A percentile compares a stretch with the other conserved stretches of the same genome.
Evolutionary conservation across 2,329 filamentous ascomycete species (phyloP).

Genomic region (Colletotrichum sidae): DNA sequence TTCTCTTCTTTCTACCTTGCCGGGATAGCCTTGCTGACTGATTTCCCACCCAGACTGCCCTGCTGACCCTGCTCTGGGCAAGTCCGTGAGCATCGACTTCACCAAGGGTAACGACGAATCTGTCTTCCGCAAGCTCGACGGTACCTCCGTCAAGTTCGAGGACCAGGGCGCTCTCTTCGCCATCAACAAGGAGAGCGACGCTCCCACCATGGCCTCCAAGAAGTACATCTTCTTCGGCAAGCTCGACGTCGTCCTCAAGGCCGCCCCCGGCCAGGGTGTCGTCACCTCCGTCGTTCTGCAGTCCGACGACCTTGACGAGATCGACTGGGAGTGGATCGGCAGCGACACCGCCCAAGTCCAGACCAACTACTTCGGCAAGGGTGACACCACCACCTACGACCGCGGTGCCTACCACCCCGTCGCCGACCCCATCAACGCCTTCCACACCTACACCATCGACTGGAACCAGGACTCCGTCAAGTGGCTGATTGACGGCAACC

Average conservation of each 20-base stretch:
- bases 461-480: conserved; percentile 73
- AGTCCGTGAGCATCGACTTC: conserved; percentile 76
- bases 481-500: conserved; percentile 73
- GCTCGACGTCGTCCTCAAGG: conserved; percentile 82
- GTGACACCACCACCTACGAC: conserved; percentile 76
- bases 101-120: conserved; percentile 76
- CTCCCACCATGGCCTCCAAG: conserved; percentile 78
- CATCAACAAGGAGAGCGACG: conserved; percentile 75
- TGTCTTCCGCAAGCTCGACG: conserved; percentile 58
- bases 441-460: conserved; percentile 76
- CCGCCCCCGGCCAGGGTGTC: conserved; percentile 84
- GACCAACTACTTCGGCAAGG: conserved; percentile 87
- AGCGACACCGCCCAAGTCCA: conserved; percentile 80
- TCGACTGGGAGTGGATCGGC: conserved; percentile 97
- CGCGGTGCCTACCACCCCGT: conserved; percentile 74
- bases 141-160: conserved; percentile 62
- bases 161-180: conserved; percentile 65
- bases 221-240: conserved; percentile 98
- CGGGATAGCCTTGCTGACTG: conserved; percentile 40
- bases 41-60: conserved; percentile 67
- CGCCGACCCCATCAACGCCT: conserved; percentile 62
- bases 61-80: conserved; percentile 80
- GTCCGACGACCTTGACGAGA: conserved; percentile 92
- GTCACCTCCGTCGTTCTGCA: conserved; percentile 92
- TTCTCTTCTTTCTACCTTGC: not conserved